Base-by-base conservation (phyloP, 1,139 yeast species). In the Meyerozyma sp. region DNA sequence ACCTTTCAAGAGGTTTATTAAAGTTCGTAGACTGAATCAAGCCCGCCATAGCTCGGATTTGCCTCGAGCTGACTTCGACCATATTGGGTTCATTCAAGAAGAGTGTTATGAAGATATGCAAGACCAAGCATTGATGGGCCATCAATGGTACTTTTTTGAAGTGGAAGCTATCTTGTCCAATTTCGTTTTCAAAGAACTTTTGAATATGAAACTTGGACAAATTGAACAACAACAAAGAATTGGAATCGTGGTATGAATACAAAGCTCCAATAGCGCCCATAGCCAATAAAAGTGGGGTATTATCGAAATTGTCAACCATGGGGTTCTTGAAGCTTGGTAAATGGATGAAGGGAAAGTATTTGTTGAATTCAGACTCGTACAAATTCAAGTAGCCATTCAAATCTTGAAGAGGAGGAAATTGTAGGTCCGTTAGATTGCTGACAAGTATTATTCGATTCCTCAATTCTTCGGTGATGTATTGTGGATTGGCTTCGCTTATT, bases 181-280 rank as follows among this genome's bases (percentile, higher is more conserved):
- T 64, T 46, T 70, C 74, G 41, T 75, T 73, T 56, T 87, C 95
- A 65, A 89, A 75, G 54, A 80, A 83, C 49, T 80, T 80, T 57
- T 87, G 94, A 47, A 88, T 83, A 53, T 87, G 83, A 52, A 78
- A 82, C 57, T 93, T 79, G 9, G 95, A 81, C 43, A 89, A 76
- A 58, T 88, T 89, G 64, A 87, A 89, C 44, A 90, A 68, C 18
- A 86, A 71, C 53, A 84, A 73, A 0, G 96, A 86, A 57, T 86
- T 86, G 34, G 82, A 70, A 23, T 87, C 85, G 59, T 90, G 95
- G 63, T 85, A 88, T 1, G 87, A 80, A 56, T 88, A 88, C 25
- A 90, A 69, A 0, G 97, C 96, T 37, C 98, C 98, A 47, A 90
- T 79, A 20, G 95, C 85, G 1, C 95, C 85, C 79, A 90, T 86